A percentile compares a stretch with the other conserved stretches of the same genome.
Evolutionary conservation across 768 basidiomycete species (phyloP).

Genomic region (Lentinula aciculospora): DNA sequence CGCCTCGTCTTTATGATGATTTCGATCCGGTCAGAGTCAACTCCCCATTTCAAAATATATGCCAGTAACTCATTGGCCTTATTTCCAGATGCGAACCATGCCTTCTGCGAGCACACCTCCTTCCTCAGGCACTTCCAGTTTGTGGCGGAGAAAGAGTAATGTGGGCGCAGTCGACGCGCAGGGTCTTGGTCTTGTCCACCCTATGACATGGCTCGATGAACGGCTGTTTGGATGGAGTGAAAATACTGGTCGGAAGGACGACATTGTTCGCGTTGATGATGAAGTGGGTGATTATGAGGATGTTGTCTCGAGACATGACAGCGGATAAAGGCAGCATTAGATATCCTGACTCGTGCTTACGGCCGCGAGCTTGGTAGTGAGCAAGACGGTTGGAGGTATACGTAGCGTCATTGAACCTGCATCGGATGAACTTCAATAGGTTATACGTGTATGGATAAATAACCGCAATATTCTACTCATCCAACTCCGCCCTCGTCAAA

Average conservation of each 20-base stretch:
- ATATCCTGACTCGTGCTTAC: too few species aligned
- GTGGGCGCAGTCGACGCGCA: slow-evolving; percentile 79
- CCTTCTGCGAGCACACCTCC: slow-evolving; percentile 84
- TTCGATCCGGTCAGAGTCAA: slow-evolving; percentile 59
- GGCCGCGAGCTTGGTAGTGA: too few species aligned
- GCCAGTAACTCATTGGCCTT: slow-evolving; percentile 8
- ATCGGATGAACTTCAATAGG: too few species aligned
- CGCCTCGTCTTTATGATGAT: slow-evolving; percentile 80
- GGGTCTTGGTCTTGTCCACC: slow-evolving; percentile 79
- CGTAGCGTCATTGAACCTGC: too few species aligned
- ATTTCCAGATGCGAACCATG: slow-evolving; percentile 62
- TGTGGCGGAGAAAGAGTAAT: slow-evolving; percentile 76
- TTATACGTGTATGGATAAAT: too few species aligned
- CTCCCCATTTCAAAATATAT: background rate
- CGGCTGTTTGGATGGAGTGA: slow-evolving; percentile 89
- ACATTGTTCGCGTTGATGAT: background rate
- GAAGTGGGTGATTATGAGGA: slow-evolving; percentile 92
- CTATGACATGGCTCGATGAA: slow-evolving; percentile 94
- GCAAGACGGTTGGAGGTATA: too few species aligned
- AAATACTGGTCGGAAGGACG: slow-evolving; percentile 41
- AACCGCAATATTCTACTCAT: too few species aligned
- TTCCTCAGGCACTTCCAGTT: slow-evolving; percentile 62
- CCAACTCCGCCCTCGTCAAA: too few species aligned
- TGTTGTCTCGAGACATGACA: slow-evolving; percentile 38
- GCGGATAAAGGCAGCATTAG: background rate